A percentile compares a stretch with the other conserved stretches of the same genome.
These are phyloP conservation scores for Madurella mycetomatis DNA, from an alignment of 2,329 filamentous ascomycete species.

Conservation along the genomic window DNA sequence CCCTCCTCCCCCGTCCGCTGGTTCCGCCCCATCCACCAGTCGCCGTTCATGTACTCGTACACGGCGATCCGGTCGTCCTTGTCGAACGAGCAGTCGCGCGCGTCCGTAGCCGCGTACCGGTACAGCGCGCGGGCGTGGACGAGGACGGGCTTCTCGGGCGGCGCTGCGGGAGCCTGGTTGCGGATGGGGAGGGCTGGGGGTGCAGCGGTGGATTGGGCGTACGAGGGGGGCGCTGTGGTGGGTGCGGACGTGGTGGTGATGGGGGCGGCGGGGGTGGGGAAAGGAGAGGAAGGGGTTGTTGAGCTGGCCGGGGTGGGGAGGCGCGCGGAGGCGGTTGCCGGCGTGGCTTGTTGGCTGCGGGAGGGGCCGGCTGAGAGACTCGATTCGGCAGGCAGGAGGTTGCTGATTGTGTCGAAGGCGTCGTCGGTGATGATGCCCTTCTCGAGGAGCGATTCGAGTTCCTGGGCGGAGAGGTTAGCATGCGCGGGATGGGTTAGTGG, in stretches of 20 bases:
- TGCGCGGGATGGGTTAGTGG: not conserved
- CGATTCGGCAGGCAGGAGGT: slow-evolving; percentile 68
- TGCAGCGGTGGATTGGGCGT: slow-evolving; percentile 42
- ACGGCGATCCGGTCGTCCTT: slow-evolving; percentile 77
- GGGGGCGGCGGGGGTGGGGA: slow-evolving; percentile 39
- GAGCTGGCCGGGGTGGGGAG: slow-evolving; percentile 23
- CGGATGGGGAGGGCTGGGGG: slow-evolving; percentile 28
- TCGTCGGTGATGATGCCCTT: slow-evolving; percentile 71
- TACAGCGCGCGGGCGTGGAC: slow-evolving; percentile 78
- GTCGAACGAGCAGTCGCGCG: slow-evolving; percentile 75
- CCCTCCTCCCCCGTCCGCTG: slow-evolving; percentile 77
- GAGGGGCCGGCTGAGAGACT: slow-evolving; percentile 47
- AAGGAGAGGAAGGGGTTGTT: slow-evolving; percentile 26
- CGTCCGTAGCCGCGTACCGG: slow-evolving; percentile 72
- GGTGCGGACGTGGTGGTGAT: slow-evolving; percentile 35
- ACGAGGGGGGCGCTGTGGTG: slow-evolving; percentile 45
- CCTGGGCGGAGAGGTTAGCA: slow-evolving; percentile 49
- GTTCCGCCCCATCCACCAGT: slow-evolving; percentile 95
- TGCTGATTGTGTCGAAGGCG: slow-evolving; percentile 69
- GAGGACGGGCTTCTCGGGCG: slow-evolving; percentile 54
- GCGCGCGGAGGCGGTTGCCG: slow-evolving; percentile 26
- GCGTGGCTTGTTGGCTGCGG: slow-evolving; percentile 37
- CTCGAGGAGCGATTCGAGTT: slow-evolving; percentile 86
- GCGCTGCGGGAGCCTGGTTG: slow-evolving; percentile 36
- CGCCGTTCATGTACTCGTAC: slow-evolving; percentile 88